Conservation (phyloP, 306 rosid genomes). For the Styphnolobium japonicum region DNA sequence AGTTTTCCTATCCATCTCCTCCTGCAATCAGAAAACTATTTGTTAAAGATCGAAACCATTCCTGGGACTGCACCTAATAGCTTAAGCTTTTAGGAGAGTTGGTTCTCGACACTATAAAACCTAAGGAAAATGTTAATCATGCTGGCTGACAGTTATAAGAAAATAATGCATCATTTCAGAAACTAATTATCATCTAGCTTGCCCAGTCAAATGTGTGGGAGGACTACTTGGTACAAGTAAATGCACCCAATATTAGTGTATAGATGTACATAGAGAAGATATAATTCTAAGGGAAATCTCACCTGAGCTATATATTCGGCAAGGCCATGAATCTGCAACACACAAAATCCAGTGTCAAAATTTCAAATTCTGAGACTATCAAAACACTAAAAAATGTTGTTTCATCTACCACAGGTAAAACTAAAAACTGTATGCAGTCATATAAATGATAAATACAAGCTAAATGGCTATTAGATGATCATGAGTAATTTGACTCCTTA, state of each 20-base stretch:
- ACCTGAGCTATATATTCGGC: constrained; percentile 99
- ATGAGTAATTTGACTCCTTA: not conserved
- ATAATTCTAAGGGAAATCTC: constrained; percentile 37
- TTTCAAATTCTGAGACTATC: not conserved
- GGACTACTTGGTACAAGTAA: constrained; percentile 10
- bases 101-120: constrained; percentile 9
- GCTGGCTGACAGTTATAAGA: not conserved
- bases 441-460: not conserved
- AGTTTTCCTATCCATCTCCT: constrained; percentile 94
- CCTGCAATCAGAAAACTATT: constrained; percentile 53
- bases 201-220: not conserved
- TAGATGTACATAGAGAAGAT: not conserved
- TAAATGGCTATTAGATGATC: constrained; percentile 2
- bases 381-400: not conserved
- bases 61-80: not conserved
- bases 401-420: not conserved
- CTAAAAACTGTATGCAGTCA: not conserved
- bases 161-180: constrained; percentile 2
- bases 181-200: not conserved
- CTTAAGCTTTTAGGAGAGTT: not conserved
- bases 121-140: constrained; percentile 5
- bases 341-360: constrained; percentile 32
- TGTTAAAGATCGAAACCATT: not conserved
- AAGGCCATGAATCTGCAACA: constrained; percentile 83
- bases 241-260: not conserved